Evolutionary conservation across 2,329 filamentous ascomycete species (phyloP).

Genomic region (Whalleya microplaca): DNA sequence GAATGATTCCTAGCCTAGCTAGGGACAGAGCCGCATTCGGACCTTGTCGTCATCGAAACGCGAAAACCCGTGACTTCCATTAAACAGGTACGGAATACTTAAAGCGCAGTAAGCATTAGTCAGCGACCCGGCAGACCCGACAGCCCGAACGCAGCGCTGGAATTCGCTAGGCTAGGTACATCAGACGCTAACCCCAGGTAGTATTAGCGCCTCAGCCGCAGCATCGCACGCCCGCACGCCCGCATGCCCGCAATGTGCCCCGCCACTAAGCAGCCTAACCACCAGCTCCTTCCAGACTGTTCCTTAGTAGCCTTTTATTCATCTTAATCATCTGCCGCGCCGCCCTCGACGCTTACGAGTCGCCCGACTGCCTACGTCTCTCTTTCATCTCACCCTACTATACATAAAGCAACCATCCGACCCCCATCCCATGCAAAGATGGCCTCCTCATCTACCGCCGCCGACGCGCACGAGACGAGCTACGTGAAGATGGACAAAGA

Average conservation of each 20-base stretch:
- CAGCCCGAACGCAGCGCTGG: neutral
- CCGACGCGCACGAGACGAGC: conserved; percentile 51
- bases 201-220: conserved; percentile 18
- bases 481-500: conserved; percentile 74
- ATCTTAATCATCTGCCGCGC: conserved; percentile 30
- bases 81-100: neutral
- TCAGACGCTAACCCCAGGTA: conserved; percentile 2
- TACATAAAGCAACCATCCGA: conserved; percentile 16
- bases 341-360: conserved; percentile 33
- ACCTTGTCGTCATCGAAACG: conserved; percentile 35
- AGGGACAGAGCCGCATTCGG: neutral
- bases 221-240: conserved; percentile 18
- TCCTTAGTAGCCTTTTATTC: conserved; percentile 17
- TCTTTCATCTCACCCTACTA: conserved; percentile 7
- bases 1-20: neutral
- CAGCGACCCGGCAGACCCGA: no score
- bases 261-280: neutral
- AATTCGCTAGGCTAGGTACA: neutral
- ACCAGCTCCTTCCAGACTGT: conserved; percentile 32
- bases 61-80: conserved; percentile 33
- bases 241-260: conserved; percentile 1
- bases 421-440: conserved; percentile 41
- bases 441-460: conserved; percentile 52
- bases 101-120: no score
- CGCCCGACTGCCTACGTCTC: conserved; percentile 21